Percentiles rank a stretch among this genome's conserved stretches.
Conservation (phyloP, 2,329 filamentous ascomycete species). For the Ceratocystis ficicola region DNA sequence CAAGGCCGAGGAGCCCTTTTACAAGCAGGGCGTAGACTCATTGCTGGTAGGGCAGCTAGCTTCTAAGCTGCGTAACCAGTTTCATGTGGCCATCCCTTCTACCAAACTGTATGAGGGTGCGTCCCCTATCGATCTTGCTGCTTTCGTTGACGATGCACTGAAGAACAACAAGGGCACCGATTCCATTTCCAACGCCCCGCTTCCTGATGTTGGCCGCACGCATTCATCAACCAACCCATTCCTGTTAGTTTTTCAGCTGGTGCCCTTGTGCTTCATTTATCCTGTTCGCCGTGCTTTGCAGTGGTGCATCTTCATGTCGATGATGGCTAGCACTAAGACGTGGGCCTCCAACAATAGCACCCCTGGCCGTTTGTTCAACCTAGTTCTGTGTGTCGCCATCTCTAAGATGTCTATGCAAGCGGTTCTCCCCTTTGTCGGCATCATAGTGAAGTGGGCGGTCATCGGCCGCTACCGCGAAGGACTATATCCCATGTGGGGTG, state of each 20-base stretch:
- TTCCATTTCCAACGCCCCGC: constrained; percentile 18
- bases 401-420: constrained; percentile 32
- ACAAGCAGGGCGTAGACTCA: constrained; percentile 42
- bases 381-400: constrained; percentile 36
- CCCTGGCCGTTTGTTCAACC: constrained; percentile 37
- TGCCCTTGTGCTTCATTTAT: constrained; percentile 39
- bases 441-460: constrained; percentile 42
- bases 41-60: constrained; percentile 41
- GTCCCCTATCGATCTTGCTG: constrained; percentile 33
- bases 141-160: constrained; percentile 30
- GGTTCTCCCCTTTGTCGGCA: constrained; percentile 36
- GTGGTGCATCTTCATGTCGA: constrained; percentile 42
- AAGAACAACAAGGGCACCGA: constrained; percentile 18
- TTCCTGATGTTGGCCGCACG: constrained; percentile 32
- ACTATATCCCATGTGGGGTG: constrained; percentile 47
- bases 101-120: constrained; percentile 40
- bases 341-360: constrained; percentile 33
- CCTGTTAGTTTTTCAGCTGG: constrained; percentile 39
- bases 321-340: constrained; percentile 32
- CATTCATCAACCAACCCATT: constrained; percentile 40
- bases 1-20: constrained; percentile 36
- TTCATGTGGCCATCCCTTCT: constrained; percentile 39
- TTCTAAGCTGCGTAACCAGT: constrained; percentile 39
- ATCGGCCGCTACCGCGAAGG: constrained; percentile 43
- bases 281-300: constrained; percentile 40